Base-by-base conservation (phyloP, 768 basidiomycete genomes). In the Boletus coccyginus region DNA sequence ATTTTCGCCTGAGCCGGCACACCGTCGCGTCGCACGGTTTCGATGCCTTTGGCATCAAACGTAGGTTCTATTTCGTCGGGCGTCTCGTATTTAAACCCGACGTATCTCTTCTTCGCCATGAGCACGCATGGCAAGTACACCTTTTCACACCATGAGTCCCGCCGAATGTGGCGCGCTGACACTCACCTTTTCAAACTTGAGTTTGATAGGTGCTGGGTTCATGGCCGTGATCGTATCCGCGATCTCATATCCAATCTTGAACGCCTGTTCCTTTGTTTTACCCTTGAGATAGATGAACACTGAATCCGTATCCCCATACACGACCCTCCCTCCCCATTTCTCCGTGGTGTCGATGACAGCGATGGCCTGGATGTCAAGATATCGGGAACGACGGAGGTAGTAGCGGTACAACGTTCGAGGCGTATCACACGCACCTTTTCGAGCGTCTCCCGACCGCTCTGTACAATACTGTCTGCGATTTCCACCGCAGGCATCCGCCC, bases 401-500 rank as follows among this genome's bases (percentile, higher is more conserved):
- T 0, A 8, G 33, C 14, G 13, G 29, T 39, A 31, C 8, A 29
- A 24, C 21, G 6, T n/a, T 21, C 19, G 13, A 49, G 33, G 7
- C 3, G 31, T 42, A 19, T 27, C 9, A 19, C 11, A 62, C 75
- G 10, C 39, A 89, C 95, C 83, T 94, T 92, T 72, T 98, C 96
- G 21, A 98, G 75, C 0, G 93, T 98, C 73, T 98, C 95, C 40
- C 97, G 80, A 7, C 97, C 96, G 42, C 85, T 95, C 74, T 98
- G 94, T 0, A 99, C 96, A 62, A 98, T 98, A 54, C 93, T 93
- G 65, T 99, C 97, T 0, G 97, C 97, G 40, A 99, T 93, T 70
- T 98, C 95, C 19, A 98, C 95, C 11, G 92, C 93, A 24, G 97
- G 97, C 97, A 99, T 98, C 46, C 97, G 80, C 3, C 97, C 97